Conservation (phyloP, 345 rosid genomes). For the Combretum micranthum region DNA sequence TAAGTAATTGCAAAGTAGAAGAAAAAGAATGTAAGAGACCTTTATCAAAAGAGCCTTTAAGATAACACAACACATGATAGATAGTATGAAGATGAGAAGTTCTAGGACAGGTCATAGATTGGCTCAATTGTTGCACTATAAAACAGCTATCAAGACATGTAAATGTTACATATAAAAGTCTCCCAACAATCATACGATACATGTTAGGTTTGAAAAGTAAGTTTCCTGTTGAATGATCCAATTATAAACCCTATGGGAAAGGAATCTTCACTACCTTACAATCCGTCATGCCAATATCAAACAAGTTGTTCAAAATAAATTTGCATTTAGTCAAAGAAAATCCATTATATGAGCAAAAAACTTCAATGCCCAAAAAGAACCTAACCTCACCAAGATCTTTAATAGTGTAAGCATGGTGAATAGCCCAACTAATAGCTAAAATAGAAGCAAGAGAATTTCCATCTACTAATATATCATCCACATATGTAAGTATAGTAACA, state of each 20-base stretch:
- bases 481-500: neutral
- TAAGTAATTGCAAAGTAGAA: no score
- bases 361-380: neutral
- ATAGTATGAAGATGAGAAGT: no score
- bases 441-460: neutral
- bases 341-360: neutral
- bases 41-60: no score
- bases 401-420: neutral
- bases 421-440: neutral
- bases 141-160: neutral
- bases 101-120: no score
- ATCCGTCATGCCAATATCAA: neutral
- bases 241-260: neutral
- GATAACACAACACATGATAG: no score
- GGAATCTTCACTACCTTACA: neutral
- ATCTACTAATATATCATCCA: neutral
- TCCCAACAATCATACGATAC: neutral
- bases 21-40: no score
- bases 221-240: neutral
- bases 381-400: neutral
- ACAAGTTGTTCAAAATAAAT: neutral
- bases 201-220: neutral
- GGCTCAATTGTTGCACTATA: no score
- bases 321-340: neutral
- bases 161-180: neutral